Evolutionary conservation across 2,329 filamentous ascomycete species (phyloP), one percentile per base, ranked within the genome.

Genomic region (Fusarium sp.): DNA sequence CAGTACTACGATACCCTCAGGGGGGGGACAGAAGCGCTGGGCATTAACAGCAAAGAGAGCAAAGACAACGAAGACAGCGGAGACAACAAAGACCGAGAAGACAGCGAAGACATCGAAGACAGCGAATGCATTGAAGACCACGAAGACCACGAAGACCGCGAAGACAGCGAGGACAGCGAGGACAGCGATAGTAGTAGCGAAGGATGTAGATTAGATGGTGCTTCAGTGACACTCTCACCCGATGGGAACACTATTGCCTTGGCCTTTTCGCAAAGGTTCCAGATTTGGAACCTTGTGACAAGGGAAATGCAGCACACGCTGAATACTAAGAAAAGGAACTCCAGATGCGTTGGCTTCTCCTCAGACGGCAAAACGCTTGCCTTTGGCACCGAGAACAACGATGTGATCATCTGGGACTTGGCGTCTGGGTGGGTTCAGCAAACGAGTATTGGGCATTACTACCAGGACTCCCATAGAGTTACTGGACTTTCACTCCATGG

Each of bases 241-340:
- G n/a, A 50, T 18, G 14, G 25, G 7, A 31, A 16, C 7, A 50
- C 46, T 4, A 14, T 50, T 13, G 25, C 11, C 13, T 3, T 31
- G 14, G 14, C 29, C 4, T n/a, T 11, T 1, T 11, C 25, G n/a
- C 27, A 16, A 10, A 7, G 4, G 5, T 2, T 50, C 10, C 13
- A 31, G 14, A 11, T 31, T 16, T 31, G 46, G 46, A 25, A 50
- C 25, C 7, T 50, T 2, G 18, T 11, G 8, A 4, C 46, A 31
- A 11, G 13, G 25, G 3, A 31, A 11, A 31, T 27, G 46, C 25
- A 8, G 6, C 25, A 31, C 9, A 16, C 4, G 20, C 14, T 31
- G n/a, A 13, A 16, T 29, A 1, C 3, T 29, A 0, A 3, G 27
- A 10, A 2, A 10, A 3, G 9, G 27, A 0, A 3, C 27, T 9